Base-by-base conservation (phyloP, 768 basidiomycete species). In the Leccinum incarnatum region DNA sequence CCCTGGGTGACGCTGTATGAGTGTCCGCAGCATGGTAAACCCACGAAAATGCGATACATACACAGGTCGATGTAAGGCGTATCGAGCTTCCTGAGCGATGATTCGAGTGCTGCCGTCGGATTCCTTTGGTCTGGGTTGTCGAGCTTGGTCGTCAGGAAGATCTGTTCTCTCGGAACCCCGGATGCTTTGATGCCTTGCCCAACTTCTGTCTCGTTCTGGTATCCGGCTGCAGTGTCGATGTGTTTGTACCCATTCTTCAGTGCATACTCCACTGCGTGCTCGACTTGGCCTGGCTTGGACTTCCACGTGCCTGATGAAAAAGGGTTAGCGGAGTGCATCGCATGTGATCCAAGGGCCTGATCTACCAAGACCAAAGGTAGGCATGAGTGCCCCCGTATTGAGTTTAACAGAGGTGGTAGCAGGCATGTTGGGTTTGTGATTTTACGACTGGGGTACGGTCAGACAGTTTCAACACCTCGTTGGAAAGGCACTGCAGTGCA, bases 141-240 rank as follows among this genome's bases (percentile, higher is more conserved):
- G 55, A 89, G 78, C 72, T 88, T 89, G 58, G 86, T 88, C 58
- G 91, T 93, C 59, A 95, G 74, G 81, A 95, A 95, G 73, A 95
- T 81, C 56, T 86, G 77, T 36, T 77, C 76, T 57, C 94, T 83
- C 5, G 84, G 78, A 15, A 94, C 83, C 11, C 90, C 92, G 23
- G 87, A 88, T 12, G 79, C 78, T 52, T 68, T 85, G 75, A 95
- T 87, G 30, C 93, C 93, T 55, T 84, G 67, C 14, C 93, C 93
- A 47, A 95, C 93, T 72, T 91, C 90, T 36, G 78, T 76, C 74
- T 95, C 90, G 69, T 93, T 94, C 53, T 74, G 74, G 70, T 90
- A 89, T 6, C 77, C 86, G 21, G 84, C 75, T 10, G 88, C 89
- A 55, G 86, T 89, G 70, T 87, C 88, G 69, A 87, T 84, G 68